These are phyloP conservation scores for Gremmenia infestans DNA, from an alignment of 2,329 filamentous ascomycete species.

Conservation along the genomic window DNA sequence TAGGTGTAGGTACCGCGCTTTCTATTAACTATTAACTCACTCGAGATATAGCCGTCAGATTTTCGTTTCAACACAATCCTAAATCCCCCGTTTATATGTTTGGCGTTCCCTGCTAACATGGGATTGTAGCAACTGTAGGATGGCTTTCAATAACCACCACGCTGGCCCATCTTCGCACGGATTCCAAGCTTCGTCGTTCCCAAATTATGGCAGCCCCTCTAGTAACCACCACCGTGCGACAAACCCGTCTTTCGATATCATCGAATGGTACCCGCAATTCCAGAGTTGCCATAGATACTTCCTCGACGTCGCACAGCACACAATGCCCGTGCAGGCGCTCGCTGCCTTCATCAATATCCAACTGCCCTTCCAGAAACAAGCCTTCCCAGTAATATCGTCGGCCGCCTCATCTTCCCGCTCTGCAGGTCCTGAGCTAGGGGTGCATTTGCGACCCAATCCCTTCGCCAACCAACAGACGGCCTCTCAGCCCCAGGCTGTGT, in stretches of 20 bases:
- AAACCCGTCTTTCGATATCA: constrained; percentile 60
- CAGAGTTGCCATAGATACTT: constrained; percentile 89
- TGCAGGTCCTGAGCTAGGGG: constrained; percentile 25
- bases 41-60: not conserved
- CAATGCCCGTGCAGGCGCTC: constrained; percentile 75
- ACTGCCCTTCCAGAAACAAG: constrained; percentile 72
- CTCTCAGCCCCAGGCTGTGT: constrained; percentile 41
- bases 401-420: constrained; percentile 33
- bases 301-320: constrained; percentile 84
- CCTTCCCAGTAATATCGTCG: constrained; percentile 41
- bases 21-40: not conserved
- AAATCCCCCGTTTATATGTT: not conserved
- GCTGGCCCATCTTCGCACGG: constrained; percentile 10
- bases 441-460: constrained; percentile 19
- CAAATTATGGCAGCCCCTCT: constrained; percentile 15
- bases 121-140: constrained; percentile 5
- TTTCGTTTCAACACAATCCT: not conserved
- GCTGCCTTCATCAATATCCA: constrained; percentile 89
- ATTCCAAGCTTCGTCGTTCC: constrained; percentile 9
- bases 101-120: not conserved
- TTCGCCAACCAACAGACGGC: constrained; percentile 27
- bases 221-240: constrained; percentile 7
- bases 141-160: constrained; percentile 19
- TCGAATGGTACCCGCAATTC: constrained; percentile 90
- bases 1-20: not conserved